Percentiles rank a stretch among this genome's conserved stretches.
Conservation (phyloP, 192 early-diverging fungal species). For the Coemansia asiatica region DNA sequence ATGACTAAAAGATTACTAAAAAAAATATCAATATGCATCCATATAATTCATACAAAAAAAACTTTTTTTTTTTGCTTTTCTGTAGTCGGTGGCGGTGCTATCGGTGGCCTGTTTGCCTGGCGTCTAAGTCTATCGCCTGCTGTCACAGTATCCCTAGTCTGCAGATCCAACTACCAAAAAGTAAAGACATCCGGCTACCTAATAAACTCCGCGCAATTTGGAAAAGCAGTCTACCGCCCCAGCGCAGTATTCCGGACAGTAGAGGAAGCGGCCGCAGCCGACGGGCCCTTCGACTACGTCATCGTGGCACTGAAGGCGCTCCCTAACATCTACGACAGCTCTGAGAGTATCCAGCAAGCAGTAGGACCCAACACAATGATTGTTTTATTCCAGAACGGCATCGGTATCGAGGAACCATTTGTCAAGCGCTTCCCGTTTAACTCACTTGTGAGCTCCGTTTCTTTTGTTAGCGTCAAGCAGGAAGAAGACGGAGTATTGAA, state of each 20-base stretch:
- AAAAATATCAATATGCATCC: neutral
- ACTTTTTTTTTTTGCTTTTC: neutral
- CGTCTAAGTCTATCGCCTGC: slow-evolving; percentile 34
- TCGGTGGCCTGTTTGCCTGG: slow-evolving; percentile 49
- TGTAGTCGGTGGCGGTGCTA: slow-evolving; percentile 52
- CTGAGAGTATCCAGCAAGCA: slow-evolving; percentile 22
- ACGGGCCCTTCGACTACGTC: slow-evolving; percentile 43
- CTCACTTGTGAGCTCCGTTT: slow-evolving; percentile 40
- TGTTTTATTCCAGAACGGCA: slow-evolving; percentile 45
- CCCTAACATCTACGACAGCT: slow-evolving; percentile 49
- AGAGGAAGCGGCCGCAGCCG: slow-evolving; percentile 24
- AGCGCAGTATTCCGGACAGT: slow-evolving; percentile 24
- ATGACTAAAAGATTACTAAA: neutral
- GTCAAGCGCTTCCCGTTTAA: slow-evolving; percentile 21
- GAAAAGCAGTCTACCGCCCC: slow-evolving; percentile 26
- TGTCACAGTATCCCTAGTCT: slow-evolving; percentile 36
- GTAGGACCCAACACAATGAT: slow-evolving; percentile 32
- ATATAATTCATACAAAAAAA: neutral
- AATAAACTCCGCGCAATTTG: slow-evolving; percentile 41
- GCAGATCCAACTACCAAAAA: slow-evolving; percentile 47
- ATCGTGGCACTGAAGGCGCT: slow-evolving; percentile 51
- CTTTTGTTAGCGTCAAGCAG: slow-evolving; percentile 48
- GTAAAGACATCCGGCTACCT: slow-evolving; percentile 25
- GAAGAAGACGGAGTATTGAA: slow-evolving; percentile 12
- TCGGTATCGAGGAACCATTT: slow-evolving; percentile 44